Percentiles rank a stretch among this genome's conserved stretches.
Evolutionary conservation across 148 eudicot species (phyloP).

Genomic region (Heliosperma pusillum): DNA sequence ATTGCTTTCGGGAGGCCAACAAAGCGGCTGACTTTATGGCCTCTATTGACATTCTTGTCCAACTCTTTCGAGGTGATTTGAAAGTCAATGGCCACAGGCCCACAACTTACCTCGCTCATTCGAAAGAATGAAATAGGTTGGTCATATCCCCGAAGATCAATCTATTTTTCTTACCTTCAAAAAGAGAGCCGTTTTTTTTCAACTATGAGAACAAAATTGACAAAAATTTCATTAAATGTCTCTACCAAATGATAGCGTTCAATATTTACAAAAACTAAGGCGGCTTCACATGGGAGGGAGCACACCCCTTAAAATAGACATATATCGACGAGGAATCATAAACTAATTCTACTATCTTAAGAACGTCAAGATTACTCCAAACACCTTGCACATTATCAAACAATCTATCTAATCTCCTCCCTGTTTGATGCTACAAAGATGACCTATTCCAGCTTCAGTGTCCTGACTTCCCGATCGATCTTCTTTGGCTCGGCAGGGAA

Average conservation of each 20-base stretch:
- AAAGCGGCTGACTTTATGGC: no score
- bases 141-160: no score
- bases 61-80: no score
- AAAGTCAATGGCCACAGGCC: no score
- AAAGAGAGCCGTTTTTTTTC: not conserved
- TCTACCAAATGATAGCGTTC: not conserved
- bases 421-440: constrained; percentile 9
- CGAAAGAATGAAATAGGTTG: no score
- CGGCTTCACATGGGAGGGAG: not conserved
- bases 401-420: not conserved
- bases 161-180: no score
- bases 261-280: constrained; percentile 2
- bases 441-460: constrained; percentile 48
- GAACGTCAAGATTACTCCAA: no score
- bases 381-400: not conserved
- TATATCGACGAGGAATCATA: not conserved
- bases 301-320: not conserved
- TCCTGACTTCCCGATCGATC: constrained; percentile 47
- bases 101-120: no score
- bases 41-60: no score
- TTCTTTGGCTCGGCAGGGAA: constrained; percentile 94
- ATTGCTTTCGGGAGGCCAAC: no score
- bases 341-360: not conserved
- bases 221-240: not conserved
- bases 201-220: not conserved